A percentile compares a stretch with the other conserved stretches of the same genome.
Evolutionary conservation across 2,329 filamentous ascomycete genomes (phyloP).

Genomic region (Cryphonectria naterciae): DNA sequence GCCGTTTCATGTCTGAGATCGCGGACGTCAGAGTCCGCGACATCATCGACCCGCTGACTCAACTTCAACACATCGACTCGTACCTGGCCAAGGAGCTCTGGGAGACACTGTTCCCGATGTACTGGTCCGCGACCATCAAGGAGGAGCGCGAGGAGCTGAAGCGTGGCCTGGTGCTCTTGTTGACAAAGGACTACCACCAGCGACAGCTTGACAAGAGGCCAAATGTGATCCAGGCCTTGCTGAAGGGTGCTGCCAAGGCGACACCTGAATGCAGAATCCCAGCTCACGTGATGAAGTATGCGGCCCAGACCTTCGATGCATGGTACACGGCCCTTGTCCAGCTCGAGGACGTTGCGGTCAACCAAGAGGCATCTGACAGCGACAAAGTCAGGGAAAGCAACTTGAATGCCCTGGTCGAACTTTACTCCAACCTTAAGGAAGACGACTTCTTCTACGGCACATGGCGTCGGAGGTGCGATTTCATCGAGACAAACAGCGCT

Average conservation of each 20-base stretch:
- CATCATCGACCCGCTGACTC: constrained; percentile 84
- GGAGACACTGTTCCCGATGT: constrained; percentile 88
- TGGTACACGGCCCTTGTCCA: constrained; percentile 96
- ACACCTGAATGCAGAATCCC: constrained; percentile 90
- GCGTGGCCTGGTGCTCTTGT: constrained; percentile 83
- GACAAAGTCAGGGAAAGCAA: constrained; percentile 88
- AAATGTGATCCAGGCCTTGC: constrained; percentile 90
- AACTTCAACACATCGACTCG: constrained; percentile 88
- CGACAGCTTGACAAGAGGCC: constrained; percentile 93
- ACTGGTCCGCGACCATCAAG: constrained; percentile 84
- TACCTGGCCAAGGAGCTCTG: constrained; percentile 86
- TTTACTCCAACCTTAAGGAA: constrained; percentile 89
- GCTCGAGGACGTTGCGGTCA: constrained; percentile 86
- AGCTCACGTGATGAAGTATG: constrained; percentile 93
- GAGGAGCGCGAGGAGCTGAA: constrained; percentile 92
- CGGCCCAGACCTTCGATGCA: constrained; percentile 90
- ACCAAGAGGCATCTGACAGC: constrained; percentile 79
- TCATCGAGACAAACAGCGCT: constrained; percentile 95
- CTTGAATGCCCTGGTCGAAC: constrained; percentile 89
- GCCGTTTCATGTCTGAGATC: constrained; percentile 81
- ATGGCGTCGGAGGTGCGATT: constrained; percentile 92
- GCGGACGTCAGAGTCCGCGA: constrained; percentile 87
- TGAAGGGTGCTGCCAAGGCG: constrained; percentile 84
- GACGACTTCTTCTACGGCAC: constrained; percentile 98
- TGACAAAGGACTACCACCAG: constrained; percentile 95